Evolutionary conservation across 352 stramenopile species (phyloP).

Genomic region (Pythium apleroticum): DNA sequence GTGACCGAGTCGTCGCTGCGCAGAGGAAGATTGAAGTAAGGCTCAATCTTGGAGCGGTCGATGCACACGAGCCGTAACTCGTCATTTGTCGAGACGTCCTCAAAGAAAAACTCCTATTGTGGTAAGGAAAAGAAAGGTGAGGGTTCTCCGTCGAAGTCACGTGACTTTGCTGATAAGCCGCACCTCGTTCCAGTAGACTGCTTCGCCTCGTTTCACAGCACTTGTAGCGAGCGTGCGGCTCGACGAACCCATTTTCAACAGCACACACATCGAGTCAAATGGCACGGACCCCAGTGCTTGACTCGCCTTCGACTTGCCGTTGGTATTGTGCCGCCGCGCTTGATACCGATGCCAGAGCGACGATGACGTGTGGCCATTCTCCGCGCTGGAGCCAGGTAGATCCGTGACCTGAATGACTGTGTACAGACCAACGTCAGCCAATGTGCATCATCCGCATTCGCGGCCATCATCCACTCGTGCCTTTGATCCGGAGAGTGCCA

Average conservation of each 20-base stretch:
- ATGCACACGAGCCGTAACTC: slow-evolving; percentile 72
- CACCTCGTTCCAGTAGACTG: slow-evolving; percentile 49
- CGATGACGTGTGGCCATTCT: slow-evolving; percentile 21
- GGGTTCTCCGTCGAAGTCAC: neutral
- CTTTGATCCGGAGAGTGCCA: slow-evolving; percentile 58
- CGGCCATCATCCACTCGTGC: slow-evolving; percentile 15
- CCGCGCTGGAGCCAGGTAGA: slow-evolving; percentile 23
- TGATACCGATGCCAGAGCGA: slow-evolving; percentile 40
- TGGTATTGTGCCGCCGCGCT: slow-evolving; percentile 29
- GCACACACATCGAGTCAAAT: slow-evolving; percentile 47
- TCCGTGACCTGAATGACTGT: slow-evolving; percentile 33
- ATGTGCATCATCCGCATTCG: too few species aligned
- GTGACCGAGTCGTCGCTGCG: slow-evolving; percentile 38
- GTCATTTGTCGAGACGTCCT: slow-evolving; percentile 59
- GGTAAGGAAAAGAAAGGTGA: neutral
- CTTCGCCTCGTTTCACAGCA: slow-evolving; percentile 34
- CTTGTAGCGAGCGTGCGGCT: slow-evolving; percentile 43
- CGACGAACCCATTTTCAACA: slow-evolving; percentile 38
- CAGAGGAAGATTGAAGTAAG: slow-evolving; percentile 40
- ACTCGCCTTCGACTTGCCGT: slow-evolving; percentile 30
- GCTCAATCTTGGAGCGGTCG: slow-evolving; percentile 56
- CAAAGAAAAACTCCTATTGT: slow-evolving; percentile 79
- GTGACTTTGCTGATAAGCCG: neutral
- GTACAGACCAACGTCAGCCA: neutral
- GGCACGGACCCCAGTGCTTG: neutral